Evolutionary conservation across 768 basidiomycete genomes (phyloP), one percentile per base, ranked within the genome.

Genomic region (Mrakia gelida): DNA sequence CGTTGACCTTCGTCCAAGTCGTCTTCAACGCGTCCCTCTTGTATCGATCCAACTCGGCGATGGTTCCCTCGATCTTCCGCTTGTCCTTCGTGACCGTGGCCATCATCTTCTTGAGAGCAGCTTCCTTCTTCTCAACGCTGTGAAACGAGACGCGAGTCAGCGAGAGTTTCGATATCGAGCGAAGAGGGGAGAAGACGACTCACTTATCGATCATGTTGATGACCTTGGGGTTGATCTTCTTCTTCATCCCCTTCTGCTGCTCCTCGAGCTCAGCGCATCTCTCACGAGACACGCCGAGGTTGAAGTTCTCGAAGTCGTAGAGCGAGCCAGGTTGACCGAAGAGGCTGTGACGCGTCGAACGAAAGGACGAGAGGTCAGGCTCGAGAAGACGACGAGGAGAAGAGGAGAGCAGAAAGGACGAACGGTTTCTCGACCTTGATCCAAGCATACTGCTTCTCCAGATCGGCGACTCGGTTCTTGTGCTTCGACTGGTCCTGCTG

Each of bases 1-100:
- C 89, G 83, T 92, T 92, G 81, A 99, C 97, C 83, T 96, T 96
- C 82, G 92, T 90, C 96, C 97, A 99, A 0, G 95, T 98, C 85
- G 92, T 95, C 84, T 90, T 89, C 73, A 98, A 86, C 0, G 97
- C 93, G 80, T 96, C 95, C 41, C 92, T 89, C 86, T 99, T 99
- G 84, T 96, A 94, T 70, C 90, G 88, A 83, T 98, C 96, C 15
- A 98, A 89, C 82, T 97, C 92, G 43, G 89, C 90, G 79, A 99
- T 95, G 0, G 95, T 98, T 76, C 90, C 89, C 81, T 97, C 94
- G 71, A 99, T 98, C 86, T 96, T 98, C 81, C 90, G 87, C 84
- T 96, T 96, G 85, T 99, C 97, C 81, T 92, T 91, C 82, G 93
- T 84, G 0, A 98, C 95, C 5, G 91, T 93, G 2, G 88, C 83